Evolutionary conservation across 2,329 filamentous ascomycete species (phyloP), one percentile per base, ranked within the genome.

Genomic region (Fonsecaea monophora): DNA sequence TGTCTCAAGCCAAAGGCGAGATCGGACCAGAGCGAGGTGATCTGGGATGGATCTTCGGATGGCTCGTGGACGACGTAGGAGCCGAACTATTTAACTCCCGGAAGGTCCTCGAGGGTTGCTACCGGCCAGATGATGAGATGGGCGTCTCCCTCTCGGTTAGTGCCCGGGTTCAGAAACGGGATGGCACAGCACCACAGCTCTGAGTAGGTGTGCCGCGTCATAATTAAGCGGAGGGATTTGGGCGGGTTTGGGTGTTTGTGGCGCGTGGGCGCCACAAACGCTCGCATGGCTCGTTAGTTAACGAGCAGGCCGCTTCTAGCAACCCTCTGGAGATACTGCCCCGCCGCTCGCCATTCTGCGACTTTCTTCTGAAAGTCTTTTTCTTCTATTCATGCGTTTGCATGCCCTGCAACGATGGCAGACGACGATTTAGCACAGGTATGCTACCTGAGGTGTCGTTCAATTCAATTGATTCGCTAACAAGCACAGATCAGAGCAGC

Each of bases 401-500:
- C 30, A 6, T 37, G n/a, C 12, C 21, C 10, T 18, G 34, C 21
- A 40, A 54, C 30, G 60, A 90, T 90, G 88, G 85, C 85, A 35
- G 88, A 90, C 81, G 82, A 86, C 73, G 88, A 90, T 76, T 81
- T 90, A 65, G 88, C 90, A 77, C 86, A 88, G 78, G 85, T 86
- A 72, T 68, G 45, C 37, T 45, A 5, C 8, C 37, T 15, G 40
- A 57, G n/a, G 13, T 15, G 21, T 18, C 40, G 10, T 30, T 13
- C 18, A 15, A 10, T 37, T 9, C 30, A 37, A 37, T 18, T 55
- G 8, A 38, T 35, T 40, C 13, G 54, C 62, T 53, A 59, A 67
- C 18, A 53, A 55, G 34, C 21, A 15, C 75, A 97, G 90, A 97
- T 98, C 77, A 86, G 94, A 77, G 91, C 92, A 79, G 94, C 94